These are phyloP conservation scores for Whalleya microplaca DNA, from an alignment of 2,329 filamentous ascomycete species.

Conservation along the genomic window DNA sequence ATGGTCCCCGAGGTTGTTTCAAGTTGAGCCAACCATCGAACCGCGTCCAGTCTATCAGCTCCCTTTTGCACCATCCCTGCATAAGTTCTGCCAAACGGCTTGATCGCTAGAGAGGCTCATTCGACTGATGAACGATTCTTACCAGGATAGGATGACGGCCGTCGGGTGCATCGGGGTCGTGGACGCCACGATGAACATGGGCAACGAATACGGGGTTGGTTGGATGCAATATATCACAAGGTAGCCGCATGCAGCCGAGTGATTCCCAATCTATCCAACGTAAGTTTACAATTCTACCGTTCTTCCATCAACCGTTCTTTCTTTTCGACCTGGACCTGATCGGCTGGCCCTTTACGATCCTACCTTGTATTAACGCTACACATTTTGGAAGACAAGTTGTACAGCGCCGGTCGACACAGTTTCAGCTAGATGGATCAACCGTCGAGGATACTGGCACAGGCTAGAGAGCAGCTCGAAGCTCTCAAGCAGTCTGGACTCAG, in stretches of 20 bases:
- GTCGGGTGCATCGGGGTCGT: constrained; percentile 6
- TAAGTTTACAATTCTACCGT: constrained; percentile 17
- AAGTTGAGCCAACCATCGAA: constrained; percentile 35
- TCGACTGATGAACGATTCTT: constrained; percentile 18
- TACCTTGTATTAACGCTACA: constrained; percentile 6
- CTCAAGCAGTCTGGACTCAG: constrained; percentile 40
- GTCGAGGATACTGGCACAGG: constrained; percentile 37
- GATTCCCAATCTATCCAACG: constrained; percentile 24
- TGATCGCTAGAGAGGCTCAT: constrained; percentile 18
- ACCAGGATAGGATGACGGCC: constrained; percentile 18
- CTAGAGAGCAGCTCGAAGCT: constrained; percentile 38
- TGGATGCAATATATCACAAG: constrained; percentile 32
- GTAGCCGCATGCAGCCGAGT: constrained; percentile 30
- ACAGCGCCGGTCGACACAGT: constrained; percentile 11
- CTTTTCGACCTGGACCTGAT: constrained; percentile 11
- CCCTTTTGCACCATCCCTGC: constrained; percentile 11
- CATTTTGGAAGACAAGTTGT: background rate
- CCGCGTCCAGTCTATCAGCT: constrained; percentile 16
- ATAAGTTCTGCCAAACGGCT: constrained; percentile 17
- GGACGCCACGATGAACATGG: constrained; percentile 17
- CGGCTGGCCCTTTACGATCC: constrained; percentile 15
- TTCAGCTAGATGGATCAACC: constrained; percentile 35
- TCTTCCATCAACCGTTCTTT: constrained; percentile 6
- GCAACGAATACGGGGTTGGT: constrained; percentile 10
- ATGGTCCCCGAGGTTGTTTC: constrained; percentile 35